phyloP scores from a whole-genome alignment of 495 filamentous ascomycete genomes.

The Beverwykella pulmonaria region DNA sequence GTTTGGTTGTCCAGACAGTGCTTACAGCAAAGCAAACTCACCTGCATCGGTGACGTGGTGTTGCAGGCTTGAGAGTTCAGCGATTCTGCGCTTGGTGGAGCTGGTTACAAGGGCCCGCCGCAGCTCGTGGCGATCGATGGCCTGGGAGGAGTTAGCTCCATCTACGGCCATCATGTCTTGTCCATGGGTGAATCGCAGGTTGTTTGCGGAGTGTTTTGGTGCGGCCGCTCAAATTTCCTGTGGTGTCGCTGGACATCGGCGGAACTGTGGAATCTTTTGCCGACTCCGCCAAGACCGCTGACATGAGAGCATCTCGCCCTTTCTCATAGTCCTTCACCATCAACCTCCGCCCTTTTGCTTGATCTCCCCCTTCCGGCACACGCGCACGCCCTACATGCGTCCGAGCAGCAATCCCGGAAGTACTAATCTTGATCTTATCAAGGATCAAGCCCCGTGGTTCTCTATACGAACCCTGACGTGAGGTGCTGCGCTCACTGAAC shows the following conservation, averaged over 20 bases:
- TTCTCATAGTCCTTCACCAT: constrained; percentile 4
- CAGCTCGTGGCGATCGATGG: constrained; percentile 37
- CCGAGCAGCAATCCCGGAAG: constrained; percentile 9
- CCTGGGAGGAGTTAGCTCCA: constrained; percentile 32
- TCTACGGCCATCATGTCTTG: constrained; percentile 35
- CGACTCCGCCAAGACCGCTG: constrained; percentile 27
- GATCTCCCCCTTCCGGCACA: not conserved
- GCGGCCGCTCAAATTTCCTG: constrained; percentile 14
- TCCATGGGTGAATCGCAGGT: constrained; percentile 25
- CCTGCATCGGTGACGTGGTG: constrained; percentile 49
- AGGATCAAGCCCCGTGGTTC: constrained; percentile 30
- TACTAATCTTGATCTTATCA: constrained; percentile 30
- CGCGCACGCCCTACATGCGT: constrained; percentile 24
- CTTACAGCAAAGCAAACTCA: constrained; percentile 34
- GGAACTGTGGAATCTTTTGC: constrained; percentile 27
- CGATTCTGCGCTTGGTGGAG: constrained; percentile 53
- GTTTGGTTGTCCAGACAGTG: not conserved
- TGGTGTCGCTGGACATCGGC: not conserved
- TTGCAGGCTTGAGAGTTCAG: constrained; percentile 51
- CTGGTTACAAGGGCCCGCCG: constrained; percentile 47
- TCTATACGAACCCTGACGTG: constrained; percentile 25
- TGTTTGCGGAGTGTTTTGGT: constrained; percentile 16
- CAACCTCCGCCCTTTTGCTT: constrained; percentile 1
- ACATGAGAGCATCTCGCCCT: constrained; percentile 1
- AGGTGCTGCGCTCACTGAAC: not conserved